Base-by-base conservation (phyloP, 2,329 filamentous ascomycete species). In the Penicillium aurantiogriseum region DNA sequence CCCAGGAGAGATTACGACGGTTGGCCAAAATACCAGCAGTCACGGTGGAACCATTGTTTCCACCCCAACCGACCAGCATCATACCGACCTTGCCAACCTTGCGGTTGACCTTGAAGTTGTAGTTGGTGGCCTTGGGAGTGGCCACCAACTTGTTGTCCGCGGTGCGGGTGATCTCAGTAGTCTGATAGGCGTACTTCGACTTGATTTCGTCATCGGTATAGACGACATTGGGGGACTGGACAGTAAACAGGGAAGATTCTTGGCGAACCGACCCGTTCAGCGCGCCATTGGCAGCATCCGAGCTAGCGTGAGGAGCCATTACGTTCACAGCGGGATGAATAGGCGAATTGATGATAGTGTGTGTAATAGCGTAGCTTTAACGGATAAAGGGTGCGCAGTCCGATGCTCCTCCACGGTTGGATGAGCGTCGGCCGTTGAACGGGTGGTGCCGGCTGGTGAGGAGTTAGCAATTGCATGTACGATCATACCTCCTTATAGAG, bases 1-100 rank as follows among this genome's bases (percentile, higher is more conserved):
- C 91, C 94, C 94, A 99, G 61, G 83, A 81, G 58, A 97, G 85
- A 58, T 86, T 84, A 68, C 88, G 90, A 74, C 91, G 90, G 80
- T 99, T 99, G 78, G 93, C 94, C 74, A 99, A 85, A 78, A 99
- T 96, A 76, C 93, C 94, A 61, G 94, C 94, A 59, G 94, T 97
- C 62, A 99, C 91, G 57, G 94, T 99, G 65, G 91, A 91, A 65
- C 94, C 94, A 75, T 99, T 99, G 86, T 99, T 99, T 72, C 94
- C 94, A 78, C 94, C 94, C 87, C 89, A 93, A 63, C 94, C 94
- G 66, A 99, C 93, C 65, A 99, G 85, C 94, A 99, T 97, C 81
- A 97, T 85, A 73, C 94, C 94, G 67, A 91, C 85, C 83, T 93
- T 96, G 78, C 92, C 91, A 59, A 97, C 85, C 78, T 90, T 90